A percentile compares a stretch with the other conserved stretches of the same genome.
Conservation (phyloP, 2,329 filamentous ascomycete species). For the Curvularia lunata region DNA sequence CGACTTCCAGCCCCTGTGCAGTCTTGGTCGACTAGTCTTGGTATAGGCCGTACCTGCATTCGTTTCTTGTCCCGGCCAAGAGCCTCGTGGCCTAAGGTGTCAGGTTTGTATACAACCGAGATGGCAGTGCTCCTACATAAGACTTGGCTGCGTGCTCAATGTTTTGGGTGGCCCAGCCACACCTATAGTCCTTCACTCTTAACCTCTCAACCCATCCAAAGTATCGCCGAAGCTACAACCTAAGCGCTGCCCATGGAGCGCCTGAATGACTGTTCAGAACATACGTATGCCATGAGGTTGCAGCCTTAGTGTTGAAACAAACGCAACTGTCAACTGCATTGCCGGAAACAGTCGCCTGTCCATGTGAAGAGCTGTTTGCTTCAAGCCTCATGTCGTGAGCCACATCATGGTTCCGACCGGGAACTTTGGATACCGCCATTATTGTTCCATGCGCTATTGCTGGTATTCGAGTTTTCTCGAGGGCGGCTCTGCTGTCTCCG, state of each 20-base stretch:
- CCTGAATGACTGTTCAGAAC: neutral
- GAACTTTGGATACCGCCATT: slow-evolving; percentile 38
- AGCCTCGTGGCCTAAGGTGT: slow-evolving; percentile 22
- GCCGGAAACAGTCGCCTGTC: slow-evolving; percentile 23
- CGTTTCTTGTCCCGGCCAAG: slow-evolving; percentile 20
- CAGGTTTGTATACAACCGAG: slow-evolving; percentile 26
- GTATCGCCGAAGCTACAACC: slow-evolving; percentile 5
- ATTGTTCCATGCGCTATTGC: slow-evolving; percentile 32
- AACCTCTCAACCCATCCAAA: slow-evolving; percentile 6
- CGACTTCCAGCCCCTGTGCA: slow-evolving; percentile 25
- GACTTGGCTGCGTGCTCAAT: slow-evolving; percentile 30
- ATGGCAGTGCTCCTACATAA: slow-evolving; percentile 30
- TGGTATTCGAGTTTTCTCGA: slow-evolving; percentile 20
- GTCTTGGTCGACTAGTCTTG: slow-evolving; percentile 15
- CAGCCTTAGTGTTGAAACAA: slow-evolving; percentile 30
- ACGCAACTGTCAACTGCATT: slow-evolving; percentile 12
- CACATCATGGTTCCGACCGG: slow-evolving; percentile 35
- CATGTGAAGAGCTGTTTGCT: slow-evolving; percentile 23
- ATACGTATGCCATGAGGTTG: slow-evolving; percentile 2
- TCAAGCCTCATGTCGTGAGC: slow-evolving; percentile 28
- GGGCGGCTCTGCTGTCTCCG: slow-evolving; percentile 43
- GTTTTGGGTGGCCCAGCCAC: slow-evolving; percentile 29
- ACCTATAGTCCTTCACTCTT: slow-evolving; percentile 8
- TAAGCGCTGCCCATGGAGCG: slow-evolving; percentile 8
- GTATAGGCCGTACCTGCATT: slow-evolving; percentile 32